Evolutionary conservation across 441 rosid genomes (phyloP).

Genomic region (Omphalea diandra): DNA sequence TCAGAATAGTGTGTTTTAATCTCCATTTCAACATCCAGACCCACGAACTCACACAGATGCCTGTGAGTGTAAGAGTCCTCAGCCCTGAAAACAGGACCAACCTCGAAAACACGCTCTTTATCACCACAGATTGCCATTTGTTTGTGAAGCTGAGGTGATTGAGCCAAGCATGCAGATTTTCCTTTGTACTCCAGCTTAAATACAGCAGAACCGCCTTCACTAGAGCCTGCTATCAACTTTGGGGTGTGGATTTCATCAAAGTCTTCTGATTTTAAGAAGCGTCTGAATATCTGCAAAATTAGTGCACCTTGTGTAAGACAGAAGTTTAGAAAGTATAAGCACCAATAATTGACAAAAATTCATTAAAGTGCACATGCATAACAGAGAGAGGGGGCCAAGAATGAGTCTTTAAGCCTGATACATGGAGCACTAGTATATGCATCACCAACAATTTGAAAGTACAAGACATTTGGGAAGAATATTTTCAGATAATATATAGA

Average conservation of each 20-base stretch:
- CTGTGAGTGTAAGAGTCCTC: slow-evolving; percentile 83
- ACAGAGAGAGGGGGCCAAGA: neutral
- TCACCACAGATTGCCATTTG: slow-evolving; percentile 78
- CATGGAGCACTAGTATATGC: neutral
- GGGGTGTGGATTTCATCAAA: slow-evolving; percentile 86
- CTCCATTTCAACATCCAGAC: slow-evolving; percentile 93
- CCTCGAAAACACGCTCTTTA: slow-evolving; percentile 65
- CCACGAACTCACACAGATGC: slow-evolving; percentile 83
- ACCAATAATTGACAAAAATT: neutral
- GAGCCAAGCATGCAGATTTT: slow-evolving; percentile 77
- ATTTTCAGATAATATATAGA: neutral
- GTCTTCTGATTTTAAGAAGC: slow-evolving; percentile 45
- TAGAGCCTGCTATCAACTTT: slow-evolving; percentile 73
- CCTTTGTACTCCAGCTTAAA: slow-evolving; percentile 87
- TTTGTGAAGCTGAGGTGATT: slow-evolving; percentile 89
- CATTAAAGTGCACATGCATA: neutral
- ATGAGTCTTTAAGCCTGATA: neutral
- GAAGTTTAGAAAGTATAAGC: neutral
- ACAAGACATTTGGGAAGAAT: neutral
- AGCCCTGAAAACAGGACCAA: slow-evolving; percentile 78
- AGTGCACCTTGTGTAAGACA: neutral
- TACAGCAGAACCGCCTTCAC: slow-evolving; percentile 97
- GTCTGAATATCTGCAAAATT: slow-evolving; percentile 61
- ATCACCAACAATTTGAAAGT: neutral
- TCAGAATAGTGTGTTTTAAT: slow-evolving; percentile 74